Evolutionary conservation across 768 basidiomycete species (phyloP).

Genomic region (Tulasnella sp.): DNA sequence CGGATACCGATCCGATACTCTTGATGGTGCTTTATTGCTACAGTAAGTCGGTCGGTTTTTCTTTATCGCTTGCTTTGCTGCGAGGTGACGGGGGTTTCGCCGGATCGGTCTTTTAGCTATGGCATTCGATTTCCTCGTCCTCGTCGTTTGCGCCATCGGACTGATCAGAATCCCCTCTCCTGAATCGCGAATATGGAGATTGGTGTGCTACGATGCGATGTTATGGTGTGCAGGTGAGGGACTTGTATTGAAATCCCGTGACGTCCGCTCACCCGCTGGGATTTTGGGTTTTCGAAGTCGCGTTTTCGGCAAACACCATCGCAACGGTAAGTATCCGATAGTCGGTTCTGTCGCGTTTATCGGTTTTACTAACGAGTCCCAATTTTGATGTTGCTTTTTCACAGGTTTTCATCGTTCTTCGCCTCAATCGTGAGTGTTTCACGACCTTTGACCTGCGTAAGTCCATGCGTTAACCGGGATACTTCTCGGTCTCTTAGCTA

Average conservation of each 20-base stretch:
- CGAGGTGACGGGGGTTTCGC: background rate
- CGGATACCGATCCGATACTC: constrained; percentile 35
- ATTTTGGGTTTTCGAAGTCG: background rate
- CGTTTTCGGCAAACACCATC: background rate
- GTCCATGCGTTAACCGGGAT: background rate
- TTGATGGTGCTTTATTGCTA: constrained; percentile 67
- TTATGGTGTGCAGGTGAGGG: constrained; percentile 56
- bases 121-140: constrained; percentile 59
- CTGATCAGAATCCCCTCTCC: constrained; percentile 44
- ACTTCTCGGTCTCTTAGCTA: background rate
- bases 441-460: background rate
- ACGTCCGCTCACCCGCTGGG: background rate
- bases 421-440: constrained; percentile 3
- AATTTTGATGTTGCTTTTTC: background rate
- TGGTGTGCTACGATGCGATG: constrained; percentile 63
- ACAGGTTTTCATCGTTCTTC: constrained; percentile 8
- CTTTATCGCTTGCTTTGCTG: background rate
- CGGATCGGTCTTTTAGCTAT: constrained; percentile 36
- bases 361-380: background rate
- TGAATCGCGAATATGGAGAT: constrained; percentile 46
- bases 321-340: background rate
- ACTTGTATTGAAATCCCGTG: background rate
- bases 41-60: constrained; percentile 18
- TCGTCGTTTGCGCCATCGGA: constrained; percentile 55
- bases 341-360: background rate